These are phyloP conservation scores for Neurospora pannonica DNA, from an alignment of 495 filamentous ascomycete species.

Conservation along the genomic window DNA sequence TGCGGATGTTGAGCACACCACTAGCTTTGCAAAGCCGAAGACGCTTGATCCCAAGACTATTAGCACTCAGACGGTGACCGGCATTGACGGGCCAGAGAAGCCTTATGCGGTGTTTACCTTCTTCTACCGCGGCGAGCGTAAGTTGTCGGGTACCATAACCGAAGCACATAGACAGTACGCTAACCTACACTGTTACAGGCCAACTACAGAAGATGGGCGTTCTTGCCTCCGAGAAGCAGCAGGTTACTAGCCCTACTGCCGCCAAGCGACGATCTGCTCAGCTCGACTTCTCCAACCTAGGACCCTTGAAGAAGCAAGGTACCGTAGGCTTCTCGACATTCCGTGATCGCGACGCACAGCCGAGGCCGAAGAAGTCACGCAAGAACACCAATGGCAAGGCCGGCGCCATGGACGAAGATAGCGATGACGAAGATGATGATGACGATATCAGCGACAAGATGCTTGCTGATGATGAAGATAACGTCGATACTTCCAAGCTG, in stretches of 20 bases:
- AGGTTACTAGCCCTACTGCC: slow-evolving; percentile 43
- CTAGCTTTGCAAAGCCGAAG: slow-evolving; percentile 97
- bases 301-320: slow-evolving; percentile 69
- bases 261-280: slow-evolving; percentile 67
- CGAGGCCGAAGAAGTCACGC: slow-evolving; percentile 44
- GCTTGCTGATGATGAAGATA: slow-evolving; percentile 59
- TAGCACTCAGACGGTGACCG: slow-evolving; percentile 95
- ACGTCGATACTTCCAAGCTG: slow-evolving; percentile 50
- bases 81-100: slow-evolving; percentile 91
- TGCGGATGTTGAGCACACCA: slow-evolving; percentile 87
- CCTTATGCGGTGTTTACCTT: slow-evolving; percentile 98
- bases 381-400: slow-evolving; percentile 44
- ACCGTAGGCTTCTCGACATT: slow-evolving; percentile 87
- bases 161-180: not conserved
- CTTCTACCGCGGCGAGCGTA: slow-evolving; percentile 92
- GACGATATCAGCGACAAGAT: slow-evolving; percentile 56
- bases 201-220: slow-evolving; percentile 95
- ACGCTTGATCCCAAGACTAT: slow-evolving; percentile 93
- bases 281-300: slow-evolving; percentile 75
- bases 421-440: slow-evolving; percentile 67
- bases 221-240: slow-evolving; percentile 49
- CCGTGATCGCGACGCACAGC: slow-evolving; percentile 54
- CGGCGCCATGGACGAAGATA: slow-evolving; percentile 41
- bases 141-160: slow-evolving; percentile 26
- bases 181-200: slow-evolving; percentile 39